A percentile compares a stretch with the other conserved stretches of the same genome.
phyloP scores from a whole-genome alignment of 768 basidiomycete genomes.

The Inosperma sp. region DNA sequence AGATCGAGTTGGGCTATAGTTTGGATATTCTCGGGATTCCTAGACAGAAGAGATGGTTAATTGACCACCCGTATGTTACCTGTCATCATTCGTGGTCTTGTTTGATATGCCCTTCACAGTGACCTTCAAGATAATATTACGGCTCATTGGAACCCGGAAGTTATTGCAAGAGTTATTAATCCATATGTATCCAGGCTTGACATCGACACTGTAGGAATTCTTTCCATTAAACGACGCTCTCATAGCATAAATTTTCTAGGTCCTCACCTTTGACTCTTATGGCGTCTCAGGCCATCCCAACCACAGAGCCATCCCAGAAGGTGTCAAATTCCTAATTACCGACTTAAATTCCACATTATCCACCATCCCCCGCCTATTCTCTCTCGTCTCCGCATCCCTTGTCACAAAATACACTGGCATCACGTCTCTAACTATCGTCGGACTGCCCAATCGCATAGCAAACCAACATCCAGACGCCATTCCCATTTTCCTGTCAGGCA shows the following conservation, averaged over 20 bases:
- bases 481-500: slow-evolving; percentile 54
- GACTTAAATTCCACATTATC: slow-evolving; percentile 18
- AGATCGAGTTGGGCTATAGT: slow-evolving; percentile 55
- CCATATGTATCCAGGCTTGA: slow-evolving; percentile 54
- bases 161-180: slow-evolving; percentile 54
- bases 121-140: slow-evolving; percentile 74
- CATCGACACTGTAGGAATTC: slow-evolving; percentile 55
- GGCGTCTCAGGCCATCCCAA: slow-evolving; percentile 89
- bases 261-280: slow-evolving; percentile 75
- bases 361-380: slow-evolving; percentile 43
- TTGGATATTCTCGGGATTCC: slow-evolving; percentile 65
- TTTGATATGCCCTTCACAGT: slow-evolving; percentile 27
- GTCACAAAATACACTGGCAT: slow-evolving; percentile 57
- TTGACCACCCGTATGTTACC: slow-evolving; percentile 67
- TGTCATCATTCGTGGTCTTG: background rate
- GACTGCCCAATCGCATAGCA: slow-evolving; percentile 24
- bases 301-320: slow-evolving; percentile 65
- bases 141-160: slow-evolving; percentile 53
- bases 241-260: slow-evolving; percentile 39
- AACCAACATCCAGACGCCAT: slow-evolving; percentile 19
- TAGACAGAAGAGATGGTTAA: slow-evolving; percentile 46
- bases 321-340: slow-evolving; percentile 43
- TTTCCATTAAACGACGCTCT: too few relatives aligned
- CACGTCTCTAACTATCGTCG: slow-evolving; percentile 48
- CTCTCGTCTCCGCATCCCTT: slow-evolving; percentile 55